Evolutionary conservation across 441 rosid species (phyloP), one percentile per base, ranked within the genome.

Genomic region (Daphne laureola): DNA sequence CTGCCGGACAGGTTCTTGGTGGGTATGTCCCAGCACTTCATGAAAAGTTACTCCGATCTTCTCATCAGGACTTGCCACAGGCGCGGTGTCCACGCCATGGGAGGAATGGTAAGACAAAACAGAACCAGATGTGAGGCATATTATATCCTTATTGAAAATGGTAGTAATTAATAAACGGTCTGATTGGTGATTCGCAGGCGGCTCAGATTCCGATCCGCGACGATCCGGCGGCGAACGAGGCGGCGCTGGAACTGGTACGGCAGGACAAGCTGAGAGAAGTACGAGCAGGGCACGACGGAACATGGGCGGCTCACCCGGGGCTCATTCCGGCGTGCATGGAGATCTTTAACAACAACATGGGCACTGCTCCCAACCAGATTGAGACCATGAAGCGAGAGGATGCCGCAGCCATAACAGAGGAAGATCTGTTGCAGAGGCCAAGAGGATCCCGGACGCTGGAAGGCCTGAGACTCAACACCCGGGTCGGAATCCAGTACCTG

Each of bases 221-320:
- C 49, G 92, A 92, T 46, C 83, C 75, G 0, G 71, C 50, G 43
- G 98, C 92, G 13, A 92, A 92, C 52, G 86, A 89, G 64, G 83
- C 74, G 6, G 97, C 98, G 1, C 55, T 92, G 17, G 96, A 84
- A 7, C 81, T 84, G 5, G 97, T 92, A 40, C 76, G 68, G 71
- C 86, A 89, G 67, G 97, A 89, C 74, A 92, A 92, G 74, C 77
- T 73, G 17, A 72, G 97, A 66, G 97, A 92, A 59, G 96, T 71
- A 17, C 78, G 51, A 62, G 97, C 96, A 51, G 97, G 96, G 7
- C 96, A 89, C 48, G 97, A 92, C 64, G 98, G 98, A 36, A 89
- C 96, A 17, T 89, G 96, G 98, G 98, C 97, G 3, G 97, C 98
- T n/a, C 97, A 89, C 59, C 97, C 97, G 2, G 96, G 98, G 27